Conservation (phyloP, 306 rosid genomes). For the Malus orientalis region DNA sequence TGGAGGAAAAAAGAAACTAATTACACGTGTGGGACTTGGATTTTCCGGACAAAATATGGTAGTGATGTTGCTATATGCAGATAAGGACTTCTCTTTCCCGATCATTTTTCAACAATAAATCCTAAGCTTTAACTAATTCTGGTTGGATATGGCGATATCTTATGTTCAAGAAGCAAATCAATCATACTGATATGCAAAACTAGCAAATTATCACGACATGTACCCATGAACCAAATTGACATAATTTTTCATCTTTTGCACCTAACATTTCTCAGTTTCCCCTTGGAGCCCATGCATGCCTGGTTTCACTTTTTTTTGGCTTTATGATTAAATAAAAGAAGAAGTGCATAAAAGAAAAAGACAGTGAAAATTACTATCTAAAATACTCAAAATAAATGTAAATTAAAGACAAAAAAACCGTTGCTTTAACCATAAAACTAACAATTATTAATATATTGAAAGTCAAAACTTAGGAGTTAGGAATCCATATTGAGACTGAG, state of each 20-base stretch:
- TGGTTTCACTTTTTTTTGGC: too few relatives aligned
- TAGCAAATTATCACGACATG: too few relatives aligned
- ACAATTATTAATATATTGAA: background rate
- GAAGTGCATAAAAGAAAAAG: too few relatives aligned
- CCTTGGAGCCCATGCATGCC: too few relatives aligned
- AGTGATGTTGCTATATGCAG: background rate
- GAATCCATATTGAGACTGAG: background rate
- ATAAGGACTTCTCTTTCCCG: background rate
- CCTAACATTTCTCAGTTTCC: background rate
- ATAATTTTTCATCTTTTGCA: too few relatives aligned
- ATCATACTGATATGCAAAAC: background rate
- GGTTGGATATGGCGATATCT: background rate
- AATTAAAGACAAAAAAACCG: background rate
- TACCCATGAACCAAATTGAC: too few relatives aligned
- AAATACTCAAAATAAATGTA: background rate
- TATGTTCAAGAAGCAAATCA: background rate
- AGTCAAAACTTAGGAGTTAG: constrained; percentile 12
- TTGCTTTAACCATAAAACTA: background rate
- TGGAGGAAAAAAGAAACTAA: too few relatives aligned
- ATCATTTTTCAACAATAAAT: background rate
- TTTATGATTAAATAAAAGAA: background rate
- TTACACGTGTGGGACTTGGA: background rate
- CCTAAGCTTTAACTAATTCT: background rate
- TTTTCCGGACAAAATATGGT: background rate
- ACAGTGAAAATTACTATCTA: too few relatives aligned